Conservation (phyloP, 352 stramenopile genomes). For the Phytophthora idaei region DNA sequence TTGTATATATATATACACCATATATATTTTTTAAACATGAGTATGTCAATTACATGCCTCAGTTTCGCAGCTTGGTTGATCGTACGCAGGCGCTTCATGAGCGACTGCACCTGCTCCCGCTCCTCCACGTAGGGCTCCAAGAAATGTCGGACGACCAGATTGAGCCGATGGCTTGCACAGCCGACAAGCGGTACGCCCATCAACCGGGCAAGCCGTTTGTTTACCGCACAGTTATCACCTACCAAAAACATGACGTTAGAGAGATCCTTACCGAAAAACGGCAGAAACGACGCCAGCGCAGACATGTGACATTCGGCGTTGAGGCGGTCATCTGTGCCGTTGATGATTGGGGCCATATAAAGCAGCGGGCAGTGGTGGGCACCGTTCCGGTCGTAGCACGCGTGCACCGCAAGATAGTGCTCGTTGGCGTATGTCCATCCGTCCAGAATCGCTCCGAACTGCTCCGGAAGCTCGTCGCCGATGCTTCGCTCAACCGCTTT, state of each 20-base stretch:
- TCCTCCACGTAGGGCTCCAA: constrained; percentile 8
- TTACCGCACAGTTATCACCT: constrained; percentile 15
- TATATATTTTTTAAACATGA: neutral
- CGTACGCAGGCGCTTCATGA: constrained; percentile 8
- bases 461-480: neutral
- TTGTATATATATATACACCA: too few species aligned
- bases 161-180: constrained; percentile 4
- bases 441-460: neutral
- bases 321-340: neutral
- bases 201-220: constrained; percentile 6
- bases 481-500: neutral
- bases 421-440: neutral
- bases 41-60: neutral
- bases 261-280: constrained; percentile 11
- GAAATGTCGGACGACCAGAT: neutral
- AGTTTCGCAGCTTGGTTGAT: constrained; percentile 13
- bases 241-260: constrained; percentile 9
- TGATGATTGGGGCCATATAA: neutral
- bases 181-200: constrained; percentile 9
- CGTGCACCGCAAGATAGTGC: neutral
- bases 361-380: neutral
- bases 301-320: neutral
- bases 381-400: neutral
- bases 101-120: constrained; percentile 4
- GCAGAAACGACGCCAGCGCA: neutral